Evolutionary conservation across 2,329 filamentous ascomycete genomes (phyloP).

Genomic region (Fonsecaea nubica): DNA sequence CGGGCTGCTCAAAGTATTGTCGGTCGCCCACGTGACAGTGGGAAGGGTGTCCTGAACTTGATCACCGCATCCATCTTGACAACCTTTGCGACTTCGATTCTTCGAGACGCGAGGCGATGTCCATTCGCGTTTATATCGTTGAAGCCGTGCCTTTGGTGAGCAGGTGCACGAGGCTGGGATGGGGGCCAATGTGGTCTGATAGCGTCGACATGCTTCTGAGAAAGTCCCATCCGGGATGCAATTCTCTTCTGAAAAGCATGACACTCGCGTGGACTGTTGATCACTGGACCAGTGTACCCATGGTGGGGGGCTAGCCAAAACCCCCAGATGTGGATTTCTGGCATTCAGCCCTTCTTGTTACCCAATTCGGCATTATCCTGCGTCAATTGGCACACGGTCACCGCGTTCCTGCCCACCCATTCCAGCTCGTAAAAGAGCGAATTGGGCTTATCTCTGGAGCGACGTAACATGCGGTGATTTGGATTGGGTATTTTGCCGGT

Average conservation of each 20-base stretch:
- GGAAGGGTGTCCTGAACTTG: not conserved
- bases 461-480: slow-evolving; percentile 23
- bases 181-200: not conserved
- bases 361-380: slow-evolving; percentile 9
- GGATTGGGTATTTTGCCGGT: slow-evolving; percentile 12
- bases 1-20: not conserved
- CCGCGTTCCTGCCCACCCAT: slow-evolving; percentile 22
- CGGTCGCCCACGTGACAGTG: not conserved
- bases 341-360: slow-evolving; percentile 22
- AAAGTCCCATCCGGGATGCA: slow-evolving; percentile 17
- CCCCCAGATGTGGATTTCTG: slow-evolving; percentile 1
- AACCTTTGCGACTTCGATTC: not conserved
- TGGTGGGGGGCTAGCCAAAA: not conserved
- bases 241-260: slow-evolving; percentile 17
- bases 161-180: not conserved
- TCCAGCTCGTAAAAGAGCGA: slow-evolving; percentile 24
- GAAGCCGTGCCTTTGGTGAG: not conserved
- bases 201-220: slow-evolving; percentile 12
- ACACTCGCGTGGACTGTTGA: not conserved
- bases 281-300: not conserved
- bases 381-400: slow-evolving; percentile 21
- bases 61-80: not conserved
- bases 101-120: not conserved
- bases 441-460: slow-evolving; percentile 15
- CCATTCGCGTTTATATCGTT: too few relatives aligned